Evolutionary conservation across 1,284 basidiomycete genomes (phyloP).

Genomic region (Abortiporus biennis): DNA sequence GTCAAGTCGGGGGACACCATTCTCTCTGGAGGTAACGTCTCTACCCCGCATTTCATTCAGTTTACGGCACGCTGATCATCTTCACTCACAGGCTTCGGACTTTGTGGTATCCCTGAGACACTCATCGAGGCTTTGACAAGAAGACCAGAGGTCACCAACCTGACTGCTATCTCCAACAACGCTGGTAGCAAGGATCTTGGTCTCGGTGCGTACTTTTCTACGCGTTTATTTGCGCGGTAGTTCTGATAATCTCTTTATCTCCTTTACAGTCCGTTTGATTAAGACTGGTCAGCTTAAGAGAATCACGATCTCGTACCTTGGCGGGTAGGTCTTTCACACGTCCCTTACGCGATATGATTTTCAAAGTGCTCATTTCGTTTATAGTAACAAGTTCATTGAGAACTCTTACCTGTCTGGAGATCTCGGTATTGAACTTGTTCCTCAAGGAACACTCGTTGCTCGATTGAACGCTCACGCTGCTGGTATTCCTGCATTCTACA

Average conservation of each 20-base stretch:
- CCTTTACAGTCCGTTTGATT: constrained; percentile 61
- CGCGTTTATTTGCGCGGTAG: constrained; percentile 3
- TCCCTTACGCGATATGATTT: constrained; percentile 7
- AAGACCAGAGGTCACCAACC: constrained; percentile 61
- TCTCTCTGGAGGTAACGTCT: constrained; percentile 68
- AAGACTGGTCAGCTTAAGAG: constrained; percentile 73
- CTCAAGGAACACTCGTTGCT: constrained; percentile 88
- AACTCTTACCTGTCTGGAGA: constrained; percentile 75
- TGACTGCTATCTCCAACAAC: constrained; percentile 91
- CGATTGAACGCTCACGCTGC: constrained; percentile 87
- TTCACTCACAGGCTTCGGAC: constrained; percentile 59
- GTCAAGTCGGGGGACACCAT: constrained; percentile 76
- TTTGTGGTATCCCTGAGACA: constrained; percentile 78
- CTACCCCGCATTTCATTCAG: background rate
- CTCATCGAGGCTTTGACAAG: constrained; percentile 72
- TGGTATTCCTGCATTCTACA: constrained; percentile 93
- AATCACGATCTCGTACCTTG: constrained; percentile 84
- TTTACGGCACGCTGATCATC: background rate
- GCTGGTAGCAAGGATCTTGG: constrained; percentile 76
- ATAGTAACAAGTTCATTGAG: constrained; percentile 73
- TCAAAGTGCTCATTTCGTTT: constrained; percentile 6
- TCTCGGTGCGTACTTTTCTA: constrained; percentile 47
- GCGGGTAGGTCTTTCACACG: constrained; percentile 49
- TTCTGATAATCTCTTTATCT: constrained; percentile 1
- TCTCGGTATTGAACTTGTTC: constrained; percentile 81